A percentile compares a stretch with the other conserved stretches of the same genome.
phyloP scores from a whole-genome alignment of 2,329 filamentous ascomycete species.

The Ophiobolus disseminans region DNA sequence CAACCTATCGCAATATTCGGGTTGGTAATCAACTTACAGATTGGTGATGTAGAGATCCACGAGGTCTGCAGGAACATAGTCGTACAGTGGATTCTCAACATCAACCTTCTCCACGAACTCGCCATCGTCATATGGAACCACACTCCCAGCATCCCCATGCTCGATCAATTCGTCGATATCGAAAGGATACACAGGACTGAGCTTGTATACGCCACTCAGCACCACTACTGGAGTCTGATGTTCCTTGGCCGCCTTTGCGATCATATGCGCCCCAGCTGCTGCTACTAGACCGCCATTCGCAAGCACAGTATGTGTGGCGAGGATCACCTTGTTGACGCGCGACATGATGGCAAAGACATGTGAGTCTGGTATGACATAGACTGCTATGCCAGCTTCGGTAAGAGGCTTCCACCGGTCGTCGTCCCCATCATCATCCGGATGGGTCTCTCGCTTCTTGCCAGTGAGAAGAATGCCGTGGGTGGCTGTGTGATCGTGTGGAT shows the following conservation, averaged over 20 bases:
- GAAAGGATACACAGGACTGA: conserved; percentile 88
- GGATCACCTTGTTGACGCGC: conserved; percentile 91
- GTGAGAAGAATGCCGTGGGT: conserved; percentile 68
- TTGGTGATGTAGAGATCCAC: conserved; percentile 88
- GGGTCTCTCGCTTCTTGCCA: conserved; percentile 56
- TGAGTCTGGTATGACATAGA: conserved; percentile 83
- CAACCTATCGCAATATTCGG: not conserved
- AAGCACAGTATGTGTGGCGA: conserved; percentile 85
- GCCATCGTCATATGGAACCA: conserved; percentile 80
- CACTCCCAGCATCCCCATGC: conserved; percentile 80
- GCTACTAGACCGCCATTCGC: conserved; percentile 87
- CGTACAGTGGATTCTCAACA: conserved; percentile 79
- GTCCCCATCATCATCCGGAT: conserved; percentile 60
- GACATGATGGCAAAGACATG: conserved; percentile 94
- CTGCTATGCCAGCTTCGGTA: conserved; percentile 76
- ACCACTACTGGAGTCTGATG: conserved; percentile 86
- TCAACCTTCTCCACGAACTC: conserved; percentile 78
- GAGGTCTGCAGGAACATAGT: conserved; percentile 79
- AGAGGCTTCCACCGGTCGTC: conserved; percentile 76
- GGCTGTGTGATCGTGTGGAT: conserved; percentile 70
- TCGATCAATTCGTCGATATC: conserved; percentile 83
- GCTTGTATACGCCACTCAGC: conserved; percentile 89
- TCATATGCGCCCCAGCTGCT: conserved; percentile 80
- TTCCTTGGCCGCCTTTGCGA: conserved; percentile 83
- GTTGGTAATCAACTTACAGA: conserved; percentile 59